Base-by-base conservation (phyloP, 805 yeast genomes). In the Saturnispora halmiae region DNA sequence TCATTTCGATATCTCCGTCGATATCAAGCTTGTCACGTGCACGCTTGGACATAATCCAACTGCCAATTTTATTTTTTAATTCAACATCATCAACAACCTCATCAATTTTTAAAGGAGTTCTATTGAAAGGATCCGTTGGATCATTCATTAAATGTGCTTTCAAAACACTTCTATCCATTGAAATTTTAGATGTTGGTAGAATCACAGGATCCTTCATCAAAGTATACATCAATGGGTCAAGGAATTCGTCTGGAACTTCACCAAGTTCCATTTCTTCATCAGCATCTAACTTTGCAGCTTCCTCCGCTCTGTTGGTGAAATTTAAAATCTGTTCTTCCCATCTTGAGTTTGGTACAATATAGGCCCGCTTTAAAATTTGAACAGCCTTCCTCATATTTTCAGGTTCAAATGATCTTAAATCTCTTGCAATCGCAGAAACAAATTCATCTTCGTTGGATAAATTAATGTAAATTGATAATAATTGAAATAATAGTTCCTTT, bases 181-280 rank as follows among this genome's bases (percentile, higher is more conserved):
- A 76, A 15, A 88, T 75, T 48, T 76, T 81, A 1, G 96, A 85
- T 7, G 83, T 69, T 7, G 99, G 99, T 51, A 92, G 69, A n/a
- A 73, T 80, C 4, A 92, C 98, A 0, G 99, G 99, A 58, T 92
- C 94, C 51, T 79, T 82, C 98, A 92, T 92, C 36, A 92, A 58
- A 1, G 96, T 84, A 60, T 70, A 92, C 97, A 92, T 90, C 52
- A 92, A 73, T 11, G 99, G 99, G 66, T 92, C 99, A 51, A 92
- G 72, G 56, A 80, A 92, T 59, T 92, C 97, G 57, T 92, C 98
- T 1, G 99, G 99, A 14, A 84, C 73, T 40, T 92, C 98, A 20
- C 95, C 96, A 50, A 85, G 69, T 56, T 86, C 96, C 47, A 75
- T 55, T 48, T 90, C 96, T 55, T 85, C 94, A 46, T 77, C 83